Conservation (phyloP, 78 protist genomes). For the Dictyostelium capitatum region DNA sequence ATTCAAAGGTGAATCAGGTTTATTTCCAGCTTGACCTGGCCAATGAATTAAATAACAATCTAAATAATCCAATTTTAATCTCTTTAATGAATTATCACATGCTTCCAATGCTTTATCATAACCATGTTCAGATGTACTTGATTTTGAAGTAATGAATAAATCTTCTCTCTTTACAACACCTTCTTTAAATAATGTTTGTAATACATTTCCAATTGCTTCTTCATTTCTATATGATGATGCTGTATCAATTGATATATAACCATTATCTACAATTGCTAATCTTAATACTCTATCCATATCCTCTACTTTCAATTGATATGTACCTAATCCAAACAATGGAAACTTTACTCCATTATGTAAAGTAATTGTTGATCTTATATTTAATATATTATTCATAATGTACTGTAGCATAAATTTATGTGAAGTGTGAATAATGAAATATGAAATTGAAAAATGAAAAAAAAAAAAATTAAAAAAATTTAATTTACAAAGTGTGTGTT, state of each 20-base stretch:
- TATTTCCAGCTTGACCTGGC: conserved; percentile 49
- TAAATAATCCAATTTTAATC: conserved; percentile 38
- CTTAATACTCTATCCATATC: conserved; percentile 35
- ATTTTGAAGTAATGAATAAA: conserved; percentile 79
- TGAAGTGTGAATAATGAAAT: neutral
- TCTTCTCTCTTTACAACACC: conserved; percentile 81
- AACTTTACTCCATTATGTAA: conserved; percentile 52
- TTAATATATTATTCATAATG: neutral
- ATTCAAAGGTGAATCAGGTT: conserved; percentile 20
- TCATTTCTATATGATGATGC: conserved; percentile 61
- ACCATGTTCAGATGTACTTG: conserved; percentile 54
- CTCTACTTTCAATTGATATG: conserved; percentile 1
- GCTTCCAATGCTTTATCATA: conserved; percentile 55
- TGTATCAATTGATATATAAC: conserved; percentile 62
- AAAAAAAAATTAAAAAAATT: neutral
- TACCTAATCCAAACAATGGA: conserved; percentile 75
- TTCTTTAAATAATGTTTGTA: conserved; percentile 24
- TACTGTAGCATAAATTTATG: too few species aligned
- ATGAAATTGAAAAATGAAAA: neutral
- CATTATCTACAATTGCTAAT: conserved; percentile 27
- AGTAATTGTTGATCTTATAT: conserved; percentile 17
- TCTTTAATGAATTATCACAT: conserved; percentile 39
- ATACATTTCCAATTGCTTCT: conserved; percentile 54
- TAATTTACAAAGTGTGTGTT: neutral
- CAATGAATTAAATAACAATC: conserved; percentile 68